These are phyloP conservation scores for Melastoma malabathricum DNA, from an alignment of 345 rosid species.

Conservation along the genomic window DNA sequence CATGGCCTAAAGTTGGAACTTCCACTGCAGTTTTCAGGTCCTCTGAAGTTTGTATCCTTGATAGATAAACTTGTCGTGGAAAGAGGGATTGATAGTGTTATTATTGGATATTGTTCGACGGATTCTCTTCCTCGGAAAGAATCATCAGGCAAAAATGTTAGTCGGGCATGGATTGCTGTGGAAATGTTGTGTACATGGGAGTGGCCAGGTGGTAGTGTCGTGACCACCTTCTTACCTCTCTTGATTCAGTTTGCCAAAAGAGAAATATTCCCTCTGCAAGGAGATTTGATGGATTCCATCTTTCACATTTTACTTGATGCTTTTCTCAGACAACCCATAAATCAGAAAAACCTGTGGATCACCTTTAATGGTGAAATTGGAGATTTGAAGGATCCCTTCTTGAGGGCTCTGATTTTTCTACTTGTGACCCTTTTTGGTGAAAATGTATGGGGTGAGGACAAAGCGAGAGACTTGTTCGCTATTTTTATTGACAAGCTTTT, in stretches of 20 bases:
- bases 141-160: slow-evolving; percentile 15
- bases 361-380: slow-evolving; percentile 30
- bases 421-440: slow-evolving; percentile 49
- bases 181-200: slow-evolving; percentile 89
- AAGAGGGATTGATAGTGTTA: slow-evolving; percentile 46
- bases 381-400: slow-evolving; percentile 53
- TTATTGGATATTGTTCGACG: slow-evolving; percentile 17
- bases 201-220: slow-evolving; percentile 82
- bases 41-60: slow-evolving; percentile 48
- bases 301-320: slow-evolving; percentile 70
- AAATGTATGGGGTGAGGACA: slow-evolving; percentile 49
- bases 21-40: slow-evolving; percentile 37
- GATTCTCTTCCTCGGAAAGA: slow-evolving; percentile 12
- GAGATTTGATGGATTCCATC: slow-evolving; percentile 44
- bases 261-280: slow-evolving; percentile 14
- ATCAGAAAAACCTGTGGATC: slow-evolving; percentile 27
- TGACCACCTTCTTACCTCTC: slow-evolving; percentile 55
- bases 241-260: slow-evolving; percentile 41
- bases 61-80: slow-evolving; percentile 50
- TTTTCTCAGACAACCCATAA: slow-evolving; percentile 57
- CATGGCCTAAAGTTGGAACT: slow-evolving; percentile 3
- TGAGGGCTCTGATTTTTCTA: slow-evolving; percentile 69
- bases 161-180: slow-evolving; percentile 82
- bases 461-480: slow-evolving; percentile 48
- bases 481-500: slow-evolving; percentile 51